Evolutionary conservation across 2,329 filamentous ascomycete species (phyloP).

Genomic region (Xylariaceae sp.): DNA sequence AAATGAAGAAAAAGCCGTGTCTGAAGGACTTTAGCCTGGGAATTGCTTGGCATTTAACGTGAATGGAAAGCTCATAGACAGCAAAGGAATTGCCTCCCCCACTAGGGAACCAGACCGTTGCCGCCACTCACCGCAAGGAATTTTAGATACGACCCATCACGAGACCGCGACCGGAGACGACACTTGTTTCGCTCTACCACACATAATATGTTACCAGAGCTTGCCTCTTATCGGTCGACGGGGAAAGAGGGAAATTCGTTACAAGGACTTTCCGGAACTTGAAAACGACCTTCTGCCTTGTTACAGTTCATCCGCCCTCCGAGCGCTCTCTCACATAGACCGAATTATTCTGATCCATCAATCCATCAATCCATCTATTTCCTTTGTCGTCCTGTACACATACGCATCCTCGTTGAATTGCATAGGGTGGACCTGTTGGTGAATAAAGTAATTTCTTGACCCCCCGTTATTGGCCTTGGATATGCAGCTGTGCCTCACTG

Average conservation of each 20-base stretch:
- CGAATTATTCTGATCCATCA: conserved; percentile 9
- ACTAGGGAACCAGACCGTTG: conserved; percentile 7
- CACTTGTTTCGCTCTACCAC: conserved; percentile 9
- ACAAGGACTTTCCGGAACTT: conserved; percentile 10
- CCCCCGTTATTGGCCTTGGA: conserved; percentile 4
- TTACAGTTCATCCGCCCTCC: conserved; percentile 25
- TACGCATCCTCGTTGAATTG: conserved; percentile 21
- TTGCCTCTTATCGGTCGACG: conserved; percentile 6
- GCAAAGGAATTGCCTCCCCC: conserved; percentile 9
- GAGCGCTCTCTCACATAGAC: conserved; percentile 24
- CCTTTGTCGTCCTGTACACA: conserved; percentile 31
- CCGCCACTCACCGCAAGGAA: conserved; percentile 6
- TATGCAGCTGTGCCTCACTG: conserved; percentile 12
- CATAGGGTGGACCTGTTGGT: conserved; percentile 20
- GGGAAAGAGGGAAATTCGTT: conserved; percentile 13
- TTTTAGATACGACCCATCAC: conserved; percentile 10
- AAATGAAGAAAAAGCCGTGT: neutral
- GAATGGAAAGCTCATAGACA: conserved; percentile 20
- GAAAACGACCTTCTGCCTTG: conserved; percentile 21
- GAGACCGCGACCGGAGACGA: conserved; percentile 10
- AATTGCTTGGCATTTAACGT: conserved; percentile 21
- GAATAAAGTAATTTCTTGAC: conserved; percentile 22
- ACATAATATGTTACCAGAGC: conserved; percentile 1
- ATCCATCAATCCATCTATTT: conserved; percentile 7
- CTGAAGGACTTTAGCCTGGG: conserved; percentile 13